phyloP scores from a whole-genome alignment of 768 basidiomycete species.

The Boletus vermiculosoides region DNA sequence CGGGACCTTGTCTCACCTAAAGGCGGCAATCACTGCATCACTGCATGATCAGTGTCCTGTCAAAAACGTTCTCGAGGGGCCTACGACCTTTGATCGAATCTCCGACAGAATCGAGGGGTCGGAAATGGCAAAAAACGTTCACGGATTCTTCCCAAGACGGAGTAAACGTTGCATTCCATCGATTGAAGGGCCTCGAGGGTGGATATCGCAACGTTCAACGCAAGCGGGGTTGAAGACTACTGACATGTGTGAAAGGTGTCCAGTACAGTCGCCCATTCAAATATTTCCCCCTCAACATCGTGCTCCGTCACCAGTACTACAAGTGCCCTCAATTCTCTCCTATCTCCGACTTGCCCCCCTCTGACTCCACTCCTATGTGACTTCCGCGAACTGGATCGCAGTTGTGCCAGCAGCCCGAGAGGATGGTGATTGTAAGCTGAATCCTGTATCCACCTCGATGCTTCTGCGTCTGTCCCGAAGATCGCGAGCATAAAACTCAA shows the following conservation, averaged over 20 bases:
- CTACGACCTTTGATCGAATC: neutral
- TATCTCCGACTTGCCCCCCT: neutral
- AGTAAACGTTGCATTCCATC: too few relatives aligned
- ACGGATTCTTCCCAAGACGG: too few relatives aligned
- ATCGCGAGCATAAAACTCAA: neutral
- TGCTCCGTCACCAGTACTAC: too few relatives aligned
- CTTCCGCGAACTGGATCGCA: neutral
- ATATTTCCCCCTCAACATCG: neutral
- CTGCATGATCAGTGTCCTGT: neutral
- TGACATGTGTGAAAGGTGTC: too few relatives aligned
- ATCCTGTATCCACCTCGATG: neutral
- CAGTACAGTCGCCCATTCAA: neutral
- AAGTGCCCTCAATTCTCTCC: too few relatives aligned
- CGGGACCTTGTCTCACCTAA: neutral
- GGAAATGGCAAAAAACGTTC: too few relatives aligned
- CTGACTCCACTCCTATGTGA: neutral
- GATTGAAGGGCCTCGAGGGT: too few relatives aligned
- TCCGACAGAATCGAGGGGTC: too few relatives aligned
- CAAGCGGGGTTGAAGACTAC: neutral
- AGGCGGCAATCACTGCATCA: too few relatives aligned
- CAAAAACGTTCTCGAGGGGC: neutral
- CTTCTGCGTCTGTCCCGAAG: neutral
- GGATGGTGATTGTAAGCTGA: neutral
- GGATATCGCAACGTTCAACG: neutral
- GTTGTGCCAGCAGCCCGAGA: neutral